Conservation (phyloP, 345 rosid genomes). For the Carallia pectinifolia region DNA sequence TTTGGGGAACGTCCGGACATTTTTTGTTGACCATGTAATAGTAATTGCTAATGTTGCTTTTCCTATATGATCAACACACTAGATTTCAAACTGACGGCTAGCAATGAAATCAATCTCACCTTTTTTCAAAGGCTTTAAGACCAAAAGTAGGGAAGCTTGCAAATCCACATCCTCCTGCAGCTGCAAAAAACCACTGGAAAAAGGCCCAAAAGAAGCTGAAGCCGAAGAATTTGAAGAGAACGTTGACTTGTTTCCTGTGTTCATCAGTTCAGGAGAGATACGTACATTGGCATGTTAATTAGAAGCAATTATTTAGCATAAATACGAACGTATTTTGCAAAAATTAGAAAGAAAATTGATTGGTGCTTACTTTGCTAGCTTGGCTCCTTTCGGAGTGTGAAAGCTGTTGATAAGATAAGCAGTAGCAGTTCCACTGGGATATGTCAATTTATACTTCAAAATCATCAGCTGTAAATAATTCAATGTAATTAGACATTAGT, state of each 20-base stretch:
- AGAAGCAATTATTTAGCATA: too few species aligned
- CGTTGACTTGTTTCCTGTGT: slow-evolving; percentile 51
- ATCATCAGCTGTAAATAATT: slow-evolving; percentile 62
- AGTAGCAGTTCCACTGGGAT: slow-evolving; percentile 93
- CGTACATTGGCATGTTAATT: background rate
- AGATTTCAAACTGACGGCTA: too few species aligned
- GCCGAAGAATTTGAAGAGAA: slow-evolving; percentile 45
- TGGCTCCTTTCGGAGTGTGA: slow-evolving; percentile 91
- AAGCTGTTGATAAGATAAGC: slow-evolving; percentile 90
- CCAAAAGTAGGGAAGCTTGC: slow-evolving; percentile 75
- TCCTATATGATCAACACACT: too few species aligned
- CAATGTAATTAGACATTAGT: background rate
- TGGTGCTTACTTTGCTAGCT: slow-evolving; percentile 60
- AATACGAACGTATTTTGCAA: too few species aligned
- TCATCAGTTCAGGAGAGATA: background rate
- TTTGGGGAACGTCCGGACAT: too few species aligned
- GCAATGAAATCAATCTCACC: slow-evolving; percentile 26
- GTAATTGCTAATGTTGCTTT: too few species aligned
- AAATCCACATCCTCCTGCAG: slow-evolving; percentile 74
- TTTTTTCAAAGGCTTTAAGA: slow-evolving; percentile 51
- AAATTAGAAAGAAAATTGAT: background rate
- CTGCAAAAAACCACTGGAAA: slow-evolving; percentile 69
- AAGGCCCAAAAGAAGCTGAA: slow-evolving; percentile 52
- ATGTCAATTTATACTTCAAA: slow-evolving; percentile 70
- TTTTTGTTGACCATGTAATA: too few species aligned